These are phyloP conservation scores for Cladophialophora immunda DNA, from an alignment of 2,329 filamentous ascomycete species.

Conservation along the genomic window DNA sequence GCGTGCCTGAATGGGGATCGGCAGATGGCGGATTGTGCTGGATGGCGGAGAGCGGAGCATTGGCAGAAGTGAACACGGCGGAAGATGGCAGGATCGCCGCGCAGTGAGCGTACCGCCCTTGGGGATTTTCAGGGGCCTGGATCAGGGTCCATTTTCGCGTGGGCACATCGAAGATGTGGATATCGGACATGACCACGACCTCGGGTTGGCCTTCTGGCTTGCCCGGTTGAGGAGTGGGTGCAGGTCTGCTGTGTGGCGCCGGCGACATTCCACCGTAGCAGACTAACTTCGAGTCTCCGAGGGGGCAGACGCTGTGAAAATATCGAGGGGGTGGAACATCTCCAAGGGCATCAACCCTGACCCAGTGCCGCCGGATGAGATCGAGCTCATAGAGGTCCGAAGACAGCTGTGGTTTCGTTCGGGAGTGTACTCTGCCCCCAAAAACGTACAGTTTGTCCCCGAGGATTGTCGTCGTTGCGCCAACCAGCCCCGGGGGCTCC, in stretches of 20 bases:
- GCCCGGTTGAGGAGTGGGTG: constrained; percentile 54
- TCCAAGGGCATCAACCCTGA: constrained; percentile 82
- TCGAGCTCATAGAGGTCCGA: constrained; percentile 94
- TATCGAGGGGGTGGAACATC: constrained; percentile 91
- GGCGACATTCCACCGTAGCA: constrained; percentile 99
- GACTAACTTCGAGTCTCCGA: constrained; percentile 95
- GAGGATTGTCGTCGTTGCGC: constrained; percentile 91
- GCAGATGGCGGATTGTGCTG: constrained; percentile 85
- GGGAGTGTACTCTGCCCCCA: constrained; percentile 85
- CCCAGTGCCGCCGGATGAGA: constrained; percentile 90
- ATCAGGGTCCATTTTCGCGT: constrained; percentile 87
- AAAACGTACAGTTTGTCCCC: constrained; percentile 98
- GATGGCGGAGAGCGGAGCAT: constrained; percentile 83
- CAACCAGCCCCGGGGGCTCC: constrained; percentile 90
- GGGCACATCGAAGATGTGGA: constrained; percentile 90
- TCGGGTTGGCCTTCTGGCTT: constrained; percentile 76
- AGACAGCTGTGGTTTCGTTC: constrained; percentile 83
- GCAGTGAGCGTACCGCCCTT: constrained; percentile 96
- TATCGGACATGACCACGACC: constrained; percentile 96
- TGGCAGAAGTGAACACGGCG: constrained; percentile 83
- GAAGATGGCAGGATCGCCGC: constrained; percentile 90
- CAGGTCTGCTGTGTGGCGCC: constrained; percentile 47
- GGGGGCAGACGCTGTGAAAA: constrained; percentile 93
- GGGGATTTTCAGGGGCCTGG: constrained; percentile 76
- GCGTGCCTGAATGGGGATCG: constrained; percentile 85